Evolutionary conservation across 2,329 filamentous ascomycete genomes (phyloP), one percentile per base, ranked within the genome.

Genomic region (Aureobasidium sp.): DNA sequence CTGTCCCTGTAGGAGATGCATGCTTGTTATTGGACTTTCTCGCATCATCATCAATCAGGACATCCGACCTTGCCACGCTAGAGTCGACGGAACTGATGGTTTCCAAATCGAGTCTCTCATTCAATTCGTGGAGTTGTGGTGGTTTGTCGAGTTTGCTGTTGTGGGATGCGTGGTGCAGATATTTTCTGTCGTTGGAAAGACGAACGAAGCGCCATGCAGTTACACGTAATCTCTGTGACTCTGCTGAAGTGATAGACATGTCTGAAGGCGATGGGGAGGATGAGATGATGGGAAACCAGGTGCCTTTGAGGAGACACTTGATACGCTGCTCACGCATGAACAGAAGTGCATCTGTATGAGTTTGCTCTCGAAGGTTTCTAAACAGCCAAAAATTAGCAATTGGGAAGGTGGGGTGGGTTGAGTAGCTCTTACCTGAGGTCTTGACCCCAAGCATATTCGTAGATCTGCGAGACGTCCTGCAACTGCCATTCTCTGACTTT

Each of bases 271-370:
- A 74, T 69, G 73, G 77, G 67, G 76, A 81, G 74, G 74, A 81
- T 75, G 72, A 77, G 73, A 76, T 73, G 50, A 77, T 76, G 3
- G 83, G 80, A 66, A 97, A 99, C 94, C 94, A 99, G 11, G 89
- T 86, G 7, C 94, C 94, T 67, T 90, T 83, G 4, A 97, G 82
- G 42, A 99, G 79, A 71, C 92, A 97, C 59, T 94, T 84, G 64
- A 97, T 89, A 41, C 94, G 86, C 74, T 99, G 94, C 76, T 99
- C 94, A 75, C 96, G 97, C 75, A 97, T 90, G 71, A 99, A 99
- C 70, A 96, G 90, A 60, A 97, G 77, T 11, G 93, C 91, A 74
- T 99, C 94, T 68, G 93, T 86, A 67, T 90, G 89, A 47, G 97
- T 81, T 73, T 96, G 91, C 60, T 97, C 91, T 37, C 91, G 88